Base-by-base conservation (phyloP, 176 grass and related monocot species). In the Avena sativa region DNA sequence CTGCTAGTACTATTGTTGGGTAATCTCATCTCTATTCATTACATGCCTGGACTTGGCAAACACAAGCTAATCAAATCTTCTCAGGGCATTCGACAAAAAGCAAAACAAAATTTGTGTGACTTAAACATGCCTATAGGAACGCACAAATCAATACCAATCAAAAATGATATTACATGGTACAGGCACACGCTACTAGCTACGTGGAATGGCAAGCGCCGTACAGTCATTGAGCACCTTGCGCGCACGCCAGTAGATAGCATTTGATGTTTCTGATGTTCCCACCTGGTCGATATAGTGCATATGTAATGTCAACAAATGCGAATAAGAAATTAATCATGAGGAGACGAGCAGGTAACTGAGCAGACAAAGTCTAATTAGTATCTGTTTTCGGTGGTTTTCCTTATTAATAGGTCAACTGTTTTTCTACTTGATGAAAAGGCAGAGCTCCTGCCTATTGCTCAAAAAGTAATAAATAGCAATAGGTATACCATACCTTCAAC, bases 211-310 rank as follows among this genome's bases (percentile, higher is more conserved):
- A 50, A 87, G 84, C 16, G 48, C 74, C 60, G 25, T 87, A 6
- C 84, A 87, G 6, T 92, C 91, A 48, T 61, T 53, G 1, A 92
- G 88, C 38, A 87, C 81, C 86, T 92, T 95, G n/a, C 86, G 83
- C 66, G 93, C 90, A 2, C 93, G 91, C 86, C 89, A 93, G 73
- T 87, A 86, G 20, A 95, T 91, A 60, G 87, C 91, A 87, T 87
- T 93, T 47, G 51, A 82, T 16, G 81, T 86, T 89, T 95, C 89
- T 2, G 93, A 85, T 65, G 91, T 93, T 65, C 93, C 93, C 52
- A 83, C 67, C 93, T 95, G 68, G 25, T 36, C 32, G 23, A 25
- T 28, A 28, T 40, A 89, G 63, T 64, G 55, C 12, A 3, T 79
- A 56, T 38, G 19, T 11, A 52, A 79, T 69, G 76, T 81, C 23